These are phyloP conservation scores for Knufia fluminis DNA, from an alignment of 2,329 filamentous ascomycete genomes.

Conservation along the genomic window DNA sequence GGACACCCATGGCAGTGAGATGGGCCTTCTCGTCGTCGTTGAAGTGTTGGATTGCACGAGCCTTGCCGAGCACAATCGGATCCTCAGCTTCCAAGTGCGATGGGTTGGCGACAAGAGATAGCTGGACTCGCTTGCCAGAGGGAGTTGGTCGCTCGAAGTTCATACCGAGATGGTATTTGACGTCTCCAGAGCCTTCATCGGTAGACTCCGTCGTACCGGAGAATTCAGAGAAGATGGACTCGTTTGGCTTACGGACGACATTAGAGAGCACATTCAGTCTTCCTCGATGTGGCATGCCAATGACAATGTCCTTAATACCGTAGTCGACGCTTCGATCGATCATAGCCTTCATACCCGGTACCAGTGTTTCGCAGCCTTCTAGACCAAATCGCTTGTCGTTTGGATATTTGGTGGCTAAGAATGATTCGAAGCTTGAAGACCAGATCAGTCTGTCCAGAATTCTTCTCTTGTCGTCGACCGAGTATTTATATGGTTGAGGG, in stretches of 20 bases:
- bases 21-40: constrained; percentile 92
- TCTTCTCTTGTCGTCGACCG: constrained; percentile 93
- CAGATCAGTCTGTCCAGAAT: constrained; percentile 97
- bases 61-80: constrained; percentile 94
- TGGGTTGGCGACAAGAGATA: constrained; percentile 95
- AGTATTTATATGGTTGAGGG: constrained; percentile 91
- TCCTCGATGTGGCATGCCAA: constrained; percentile 98
- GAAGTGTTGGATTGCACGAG: constrained; percentile 95
- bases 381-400: constrained; percentile 99
- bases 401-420: constrained; percentile 94
- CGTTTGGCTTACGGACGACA: constrained; percentile 97
- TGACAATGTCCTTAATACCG: constrained; percentile 97
- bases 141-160: constrained; percentile 98
- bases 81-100: constrained; percentile 98
- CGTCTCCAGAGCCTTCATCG: constrained; percentile 94
- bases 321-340: constrained; percentile 98
- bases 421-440: constrained; percentile 94
- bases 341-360: constrained; percentile 97
- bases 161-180: constrained; percentile 99
- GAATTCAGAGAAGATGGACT: constrained; percentile 99
- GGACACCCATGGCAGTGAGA: constrained; percentile 83
- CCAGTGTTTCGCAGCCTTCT: constrained; percentile 91
- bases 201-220: constrained; percentile 76
- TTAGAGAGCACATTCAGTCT: constrained; percentile 97
- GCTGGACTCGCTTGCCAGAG: constrained; percentile 97